Evolutionary conservation across 176 grass and related monocot genomes (phyloP).

Genomic region (Cenchrus fungigraminus): DNA sequence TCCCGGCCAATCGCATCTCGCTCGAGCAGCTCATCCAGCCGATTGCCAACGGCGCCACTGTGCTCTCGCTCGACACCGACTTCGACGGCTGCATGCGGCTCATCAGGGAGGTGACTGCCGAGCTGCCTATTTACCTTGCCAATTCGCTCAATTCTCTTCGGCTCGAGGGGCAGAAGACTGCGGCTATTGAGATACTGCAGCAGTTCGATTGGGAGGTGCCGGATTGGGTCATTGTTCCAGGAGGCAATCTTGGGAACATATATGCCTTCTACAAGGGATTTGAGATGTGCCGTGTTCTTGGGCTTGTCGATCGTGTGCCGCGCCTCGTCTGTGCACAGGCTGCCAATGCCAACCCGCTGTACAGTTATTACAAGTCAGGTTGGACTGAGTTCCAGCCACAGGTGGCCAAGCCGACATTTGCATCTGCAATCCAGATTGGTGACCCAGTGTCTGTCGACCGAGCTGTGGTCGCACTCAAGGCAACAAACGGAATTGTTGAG

Average conservation of each 20-base stretch:
- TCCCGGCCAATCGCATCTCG: conserved; percentile 82
- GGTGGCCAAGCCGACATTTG: conserved; percentile 68
- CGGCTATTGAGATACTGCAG: conserved; percentile 94
- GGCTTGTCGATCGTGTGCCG: conserved; percentile 75
- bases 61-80: conserved; percentile 87
- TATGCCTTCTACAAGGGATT: conserved; percentile 99
- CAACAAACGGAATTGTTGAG: conserved; percentile 79
- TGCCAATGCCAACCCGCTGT: conserved; percentile 82
- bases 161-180: conserved; percentile 88
- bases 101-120: conserved; percentile 90
- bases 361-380: conserved; percentile 81
- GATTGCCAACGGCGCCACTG: conserved; percentile 92
- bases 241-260: conserved; percentile 91
- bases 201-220: conserved; percentile 99
- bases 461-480: conserved; percentile 65
- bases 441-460: conserved; percentile 85
- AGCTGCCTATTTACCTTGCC: conserved; percentile 87
- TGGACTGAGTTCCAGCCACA: conserved; percentile 79
- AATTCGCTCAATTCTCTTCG: conserved; percentile 90
- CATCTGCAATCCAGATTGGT: conserved; percentile 85
- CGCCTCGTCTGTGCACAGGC: conserved; percentile 88
- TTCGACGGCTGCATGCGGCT: conserved; percentile 96
- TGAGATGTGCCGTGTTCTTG: conserved; percentile 88
- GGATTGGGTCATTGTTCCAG: conserved; percentile 85
- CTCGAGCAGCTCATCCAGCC: conserved; percentile 93